These are phyloP conservation scores for Fusarium illudens DNA, from an alignment of 2,329 filamentous ascomycete genomes.

Conservation along the genomic window DNA sequence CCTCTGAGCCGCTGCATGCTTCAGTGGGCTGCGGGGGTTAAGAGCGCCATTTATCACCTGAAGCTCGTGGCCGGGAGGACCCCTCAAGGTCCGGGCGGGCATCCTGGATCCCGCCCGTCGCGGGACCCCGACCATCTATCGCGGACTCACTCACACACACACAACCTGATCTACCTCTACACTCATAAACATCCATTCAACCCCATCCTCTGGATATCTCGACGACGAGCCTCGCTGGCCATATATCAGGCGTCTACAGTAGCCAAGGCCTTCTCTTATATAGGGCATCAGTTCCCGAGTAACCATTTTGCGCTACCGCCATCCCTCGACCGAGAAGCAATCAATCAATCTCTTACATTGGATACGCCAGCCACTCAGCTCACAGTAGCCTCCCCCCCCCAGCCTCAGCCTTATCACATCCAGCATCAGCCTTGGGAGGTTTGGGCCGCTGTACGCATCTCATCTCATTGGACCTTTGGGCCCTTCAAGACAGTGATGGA, in stretches of 20 bases:
- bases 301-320: not conserved
- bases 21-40: slow-evolving; percentile 10
- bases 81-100: not conserved
- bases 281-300: not conserved
- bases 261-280: not conserved
- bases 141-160: not conserved
- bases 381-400: not conserved
- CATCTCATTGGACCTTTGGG: not conserved
- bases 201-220: slow-evolving; percentile 1
- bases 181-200: not conserved
- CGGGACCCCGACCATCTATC: no score
- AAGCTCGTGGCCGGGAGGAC: slow-evolving; percentile 16
- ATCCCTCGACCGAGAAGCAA: not conserved
- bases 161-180: slow-evolving; percentile 2
- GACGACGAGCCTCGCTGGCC: not conserved
- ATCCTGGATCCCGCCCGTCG: not conserved
- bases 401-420: not conserved
- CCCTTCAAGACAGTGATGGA: slow-evolving; percentile 21
- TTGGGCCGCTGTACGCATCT: slow-evolving; percentile 11
- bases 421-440: slow-evolving; percentile 24
- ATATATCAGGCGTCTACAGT: not conserved
- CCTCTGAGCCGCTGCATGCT: not conserved
- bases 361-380: slow-evolving; percentile 18
- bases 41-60: slow-evolving; percentile 12
- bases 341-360: slow-evolving; percentile 2